Evolutionary conservation across 306 rosid species (phyloP), one percentile per base, ranked within the genome.

Genomic region (Ormosia emarginata): DNA sequence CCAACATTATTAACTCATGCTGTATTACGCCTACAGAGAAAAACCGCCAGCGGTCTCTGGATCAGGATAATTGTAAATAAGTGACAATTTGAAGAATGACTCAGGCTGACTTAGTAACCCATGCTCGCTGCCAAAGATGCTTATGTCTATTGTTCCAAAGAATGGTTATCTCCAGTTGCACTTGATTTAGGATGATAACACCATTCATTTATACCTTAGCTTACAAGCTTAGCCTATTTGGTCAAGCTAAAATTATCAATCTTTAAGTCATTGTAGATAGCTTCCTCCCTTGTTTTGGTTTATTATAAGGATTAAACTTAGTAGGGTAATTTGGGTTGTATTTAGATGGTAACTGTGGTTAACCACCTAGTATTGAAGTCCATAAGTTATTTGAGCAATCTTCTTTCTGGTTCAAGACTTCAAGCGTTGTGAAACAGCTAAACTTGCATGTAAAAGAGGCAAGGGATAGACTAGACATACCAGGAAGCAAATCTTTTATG

Each of bases 11-110:
- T 67, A 67, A 79, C 82, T 30, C 1, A 32, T 24, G 29, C 44
- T 67, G 36, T 75, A 33, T 67, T 50, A 17, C 50, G 67, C 37
- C 69, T 63, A 32, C 92, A 92, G 97, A 58, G 59, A 92, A 90
- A 86, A 86, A 44, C 39, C 30, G 57, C 4, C 83, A 82, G 61
- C 74, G 7, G 66, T 64, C 79, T 62, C 67, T 8, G 78, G 88
- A 50, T 81, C 67, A 75, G 55, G 82, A 78, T 74, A 78, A 41
- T 67, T 57, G 81, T 47, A 71, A 74, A 55, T 87, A 75, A 58
- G 81, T 53, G 76, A 43, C 53, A 59, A 57, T 41, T 74, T 72
- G 79, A 74, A 43, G 89, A 67, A 70, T 67, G 44, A 69, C 66
- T 80, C 24, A 78, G 69, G 56, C 78, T 88, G 82, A 85, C 86